Conservation (phyloP, 371 early-diverging fungal genomes). For the Parasitella parasitica region DNA sequence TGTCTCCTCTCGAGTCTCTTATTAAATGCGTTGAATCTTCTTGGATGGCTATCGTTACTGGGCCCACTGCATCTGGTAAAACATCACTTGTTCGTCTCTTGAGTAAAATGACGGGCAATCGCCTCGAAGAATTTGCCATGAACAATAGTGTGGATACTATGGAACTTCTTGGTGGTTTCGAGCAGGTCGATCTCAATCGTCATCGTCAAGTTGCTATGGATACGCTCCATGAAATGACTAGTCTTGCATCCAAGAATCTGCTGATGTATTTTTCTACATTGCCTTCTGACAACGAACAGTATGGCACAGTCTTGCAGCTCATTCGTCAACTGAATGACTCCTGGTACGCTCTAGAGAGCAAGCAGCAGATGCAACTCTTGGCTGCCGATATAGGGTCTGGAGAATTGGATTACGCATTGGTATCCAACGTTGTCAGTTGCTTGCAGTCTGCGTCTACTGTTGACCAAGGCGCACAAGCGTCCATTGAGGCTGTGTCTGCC, state of each 20-base stretch:
- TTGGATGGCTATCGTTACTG: conserved; percentile 94
- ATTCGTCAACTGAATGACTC: conserved; percentile 43
- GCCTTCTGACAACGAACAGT: conserved; percentile 12
- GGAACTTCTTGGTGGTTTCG: conserved; percentile 96
- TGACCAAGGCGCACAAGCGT: conserved; percentile 19
- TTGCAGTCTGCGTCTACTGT: conserved; percentile 23
- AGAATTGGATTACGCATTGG: conserved; percentile 36
- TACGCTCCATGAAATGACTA: conserved; percentile 26
- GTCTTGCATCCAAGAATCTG: conserved; percentile 28
- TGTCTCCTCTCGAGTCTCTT: conserved; percentile 74
- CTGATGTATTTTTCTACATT: conserved; percentile 27
- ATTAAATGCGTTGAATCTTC: conserved; percentile 87
- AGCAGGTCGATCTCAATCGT: conserved; percentile 89
- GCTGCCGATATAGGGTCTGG: conserved; percentile 17
- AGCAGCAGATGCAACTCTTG: conserved; percentile 26
- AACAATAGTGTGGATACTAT: conserved; percentile 93
- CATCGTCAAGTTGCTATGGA: conserved; percentile 66
- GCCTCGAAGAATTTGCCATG: conserved; percentile 90
- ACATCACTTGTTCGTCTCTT: conserved; percentile 83
- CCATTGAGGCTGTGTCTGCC: conserved; percentile 11
- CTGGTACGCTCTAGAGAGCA: conserved; percentile 41
- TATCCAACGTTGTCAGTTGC: conserved; percentile 32
- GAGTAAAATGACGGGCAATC: conserved; percentile 79
- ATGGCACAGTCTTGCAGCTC: conserved; percentile 23
- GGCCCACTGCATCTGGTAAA: conserved; percentile 86